These are phyloP conservation scores for Panellus pusillus DNA, from an alignment of 768 basidiomycete species.

Conservation along the genomic window DNA sequence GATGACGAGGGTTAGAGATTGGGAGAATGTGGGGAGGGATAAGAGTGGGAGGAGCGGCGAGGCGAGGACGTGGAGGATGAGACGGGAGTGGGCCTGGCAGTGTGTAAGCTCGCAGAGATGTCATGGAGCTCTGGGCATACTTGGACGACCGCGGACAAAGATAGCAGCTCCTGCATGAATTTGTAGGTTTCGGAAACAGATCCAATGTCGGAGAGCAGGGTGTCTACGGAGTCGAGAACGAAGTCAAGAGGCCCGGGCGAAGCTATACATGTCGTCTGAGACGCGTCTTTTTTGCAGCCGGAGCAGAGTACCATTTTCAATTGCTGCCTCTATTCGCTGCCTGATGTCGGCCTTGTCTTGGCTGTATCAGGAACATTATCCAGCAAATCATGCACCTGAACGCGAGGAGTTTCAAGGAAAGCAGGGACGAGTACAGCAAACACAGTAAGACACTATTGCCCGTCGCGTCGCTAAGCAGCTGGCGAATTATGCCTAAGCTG, in stretches of 20 bases:
- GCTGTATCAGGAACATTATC: conserved; percentile 52
- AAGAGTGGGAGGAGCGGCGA: conserved; percentile 56
- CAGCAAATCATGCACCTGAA: conserved; percentile 50
- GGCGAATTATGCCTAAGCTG: conserved; percentile 53
- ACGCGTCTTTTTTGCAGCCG: conserved; percentile 3
- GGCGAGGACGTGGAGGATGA: conserved; percentile 57
- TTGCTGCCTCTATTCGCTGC: conserved; percentile 39
- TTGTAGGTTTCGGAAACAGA: conserved; percentile 54
- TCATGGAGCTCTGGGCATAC: conserved; percentile 38
- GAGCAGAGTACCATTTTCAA: conserved; percentile 39
- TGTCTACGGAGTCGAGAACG: conserved; percentile 73
- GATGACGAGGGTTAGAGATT: conserved; percentile 60
- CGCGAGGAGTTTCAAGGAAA: conserved; percentile 30
- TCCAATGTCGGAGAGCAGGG: conserved; percentile 56
- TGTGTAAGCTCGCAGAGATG: conserved; percentile 2
- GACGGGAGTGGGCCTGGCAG: conserved; percentile 50
- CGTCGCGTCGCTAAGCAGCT: conserved; percentile 34
- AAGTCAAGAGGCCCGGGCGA: conserved; percentile 54
- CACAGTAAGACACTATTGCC: conserved; percentile 49
- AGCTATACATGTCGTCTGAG: conserved; percentile 28
- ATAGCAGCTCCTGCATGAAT: conserved; percentile 49
- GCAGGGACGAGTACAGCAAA: conserved; percentile 54
- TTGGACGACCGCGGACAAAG: conserved; percentile 45
- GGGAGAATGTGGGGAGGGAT: conserved; percentile 61
- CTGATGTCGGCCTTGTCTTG: conserved; percentile 33